These are phyloP conservation scores for Paracamarosporium sp. DNA, from an alignment of 2,329 filamentous ascomycete species.

Conservation along the genomic window DNA sequence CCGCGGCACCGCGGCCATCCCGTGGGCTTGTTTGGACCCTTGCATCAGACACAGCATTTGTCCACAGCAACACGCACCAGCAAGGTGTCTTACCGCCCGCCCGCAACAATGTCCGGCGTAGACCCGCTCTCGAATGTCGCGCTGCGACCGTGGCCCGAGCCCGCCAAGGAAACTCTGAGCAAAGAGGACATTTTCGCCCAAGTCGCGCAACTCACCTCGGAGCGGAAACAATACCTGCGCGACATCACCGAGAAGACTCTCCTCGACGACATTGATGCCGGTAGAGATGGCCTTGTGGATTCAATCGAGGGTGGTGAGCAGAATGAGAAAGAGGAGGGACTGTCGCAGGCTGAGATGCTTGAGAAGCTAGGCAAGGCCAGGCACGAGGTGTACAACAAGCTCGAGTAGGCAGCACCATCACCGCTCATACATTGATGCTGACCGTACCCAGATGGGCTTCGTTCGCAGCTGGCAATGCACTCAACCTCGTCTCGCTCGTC, in stretches of 20 bases:
- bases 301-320: conserved; percentile 54
- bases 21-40: conserved; percentile 2
- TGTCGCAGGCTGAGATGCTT: conserved; percentile 38
- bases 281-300: conserved; percentile 49
- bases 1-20: conserved; percentile 24
- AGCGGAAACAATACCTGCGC: conserved; percentile 79
- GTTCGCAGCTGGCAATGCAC: conserved; percentile 38
- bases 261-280: conserved; percentile 67
- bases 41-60: not conserved
- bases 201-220: conserved; percentile 77
- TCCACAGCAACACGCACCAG: conserved; percentile 12
- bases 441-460: conserved; percentile 34
- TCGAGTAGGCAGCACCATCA: conserved; percentile 57
- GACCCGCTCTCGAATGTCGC: conserved; percentile 56
- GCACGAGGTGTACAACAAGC: conserved; percentile 49
- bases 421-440: conserved; percentile 31
- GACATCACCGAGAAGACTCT: conserved; percentile 77
- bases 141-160: conserved; percentile 68
- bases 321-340: conserved; percentile 49
- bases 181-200: conserved; percentile 67
- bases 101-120: conserved; percentile 28
- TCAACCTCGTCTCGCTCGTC: conserved; percentile 41
- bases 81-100: not conserved
- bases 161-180: conserved; percentile 59
- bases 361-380: conserved; percentile 50